Conservation (phyloP, 2,329 filamentous ascomycete genomes). For the Colletotrichum musicola region DNA sequence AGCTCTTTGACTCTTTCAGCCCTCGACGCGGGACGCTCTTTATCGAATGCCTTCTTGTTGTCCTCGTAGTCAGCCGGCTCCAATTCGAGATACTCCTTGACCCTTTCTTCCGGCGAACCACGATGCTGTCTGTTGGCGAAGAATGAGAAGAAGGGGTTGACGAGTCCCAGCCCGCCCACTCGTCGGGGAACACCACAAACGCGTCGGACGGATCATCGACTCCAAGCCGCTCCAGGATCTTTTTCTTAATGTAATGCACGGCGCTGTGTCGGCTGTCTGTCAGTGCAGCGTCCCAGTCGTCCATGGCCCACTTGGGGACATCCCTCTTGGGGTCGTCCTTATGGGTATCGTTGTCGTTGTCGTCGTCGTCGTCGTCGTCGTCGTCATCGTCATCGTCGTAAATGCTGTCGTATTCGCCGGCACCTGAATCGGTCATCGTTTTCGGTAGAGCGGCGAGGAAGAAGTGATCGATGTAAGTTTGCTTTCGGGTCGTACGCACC, state of each 20-base stretch:
- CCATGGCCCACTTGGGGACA: no score
- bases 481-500: neutral
- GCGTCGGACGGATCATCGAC: slow-evolving; percentile 55
- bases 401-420: neutral
- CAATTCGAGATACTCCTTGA: neutral
- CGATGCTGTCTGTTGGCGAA: slow-evolving; percentile 51
- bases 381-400: neutral
- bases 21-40: no score
- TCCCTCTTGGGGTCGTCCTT: no score
- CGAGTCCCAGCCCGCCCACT: slow-evolving; percentile 59
- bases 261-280: slow-evolving; percentile 40
- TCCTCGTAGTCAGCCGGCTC: neutral
- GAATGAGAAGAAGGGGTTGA: slow-evolving; percentile 59
- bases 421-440: neutral
- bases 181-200: slow-evolving; percentile 60
- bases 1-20: no score
- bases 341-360: no score
- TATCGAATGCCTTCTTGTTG: no score
- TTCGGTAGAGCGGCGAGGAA: slow-evolving; percentile 4
- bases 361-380: neutral
- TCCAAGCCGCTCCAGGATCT: slow-evolving; percentile 50
- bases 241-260: slow-evolving; percentile 46
- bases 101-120: neutral
- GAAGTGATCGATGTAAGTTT: neutral
- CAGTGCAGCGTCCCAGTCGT: neutral